Base-by-base conservation (phyloP, 257 asterid species). In the Parsonsia alboflavescens region DNA sequence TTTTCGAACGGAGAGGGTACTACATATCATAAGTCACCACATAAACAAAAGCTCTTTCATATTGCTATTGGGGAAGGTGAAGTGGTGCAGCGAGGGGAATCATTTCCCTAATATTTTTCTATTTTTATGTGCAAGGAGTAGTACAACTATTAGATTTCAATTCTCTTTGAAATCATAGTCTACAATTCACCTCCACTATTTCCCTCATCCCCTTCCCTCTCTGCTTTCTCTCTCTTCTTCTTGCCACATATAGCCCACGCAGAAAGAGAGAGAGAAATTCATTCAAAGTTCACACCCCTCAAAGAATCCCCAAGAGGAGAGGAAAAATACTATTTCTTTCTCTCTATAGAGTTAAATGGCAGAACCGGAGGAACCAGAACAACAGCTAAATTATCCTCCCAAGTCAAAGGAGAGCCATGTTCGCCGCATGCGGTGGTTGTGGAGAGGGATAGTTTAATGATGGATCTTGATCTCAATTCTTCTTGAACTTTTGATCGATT, bases 401-500 rank as follows among this genome's bases (percentile, higher is more conserved):
- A 76, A 71, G 61, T 72, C 79, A 30, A 69, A 52, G 78, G 82
- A 71, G 44, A 36, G 79, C 10, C 85, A 64, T n/a, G n/a, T 8
- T 74, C 76, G 24, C 26, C 41, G 41, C 12, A 67, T 19, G 10
- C 76, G 67, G 67, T 61, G 52, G 57, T 8, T 41, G 52, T 76
- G 57, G 92, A 80, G 63, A 73, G 75, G 49, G 79, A 82, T 3
- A 45, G 68, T 61, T 52, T 77, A 54, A 73, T 86, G 77, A 88
- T 89, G 97, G 96, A 90, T 85, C 82, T 88, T 62, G 95, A 89
- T 78, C 90, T 87, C 77, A 93, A 88, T 10, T 72, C 77, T 64
- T 80, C 87, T 8, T 91, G 97, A 96, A 86, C 97, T n/a, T 78
- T 93, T 82, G 98, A 91, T 81, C 96, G 89, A 87, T 85, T 88